Evolutionary conservation across 2,329 filamentous ascomycete species (phyloP), one percentile per base, ranked within the genome.

Genomic region (Colletotrichum lupini): DNA sequence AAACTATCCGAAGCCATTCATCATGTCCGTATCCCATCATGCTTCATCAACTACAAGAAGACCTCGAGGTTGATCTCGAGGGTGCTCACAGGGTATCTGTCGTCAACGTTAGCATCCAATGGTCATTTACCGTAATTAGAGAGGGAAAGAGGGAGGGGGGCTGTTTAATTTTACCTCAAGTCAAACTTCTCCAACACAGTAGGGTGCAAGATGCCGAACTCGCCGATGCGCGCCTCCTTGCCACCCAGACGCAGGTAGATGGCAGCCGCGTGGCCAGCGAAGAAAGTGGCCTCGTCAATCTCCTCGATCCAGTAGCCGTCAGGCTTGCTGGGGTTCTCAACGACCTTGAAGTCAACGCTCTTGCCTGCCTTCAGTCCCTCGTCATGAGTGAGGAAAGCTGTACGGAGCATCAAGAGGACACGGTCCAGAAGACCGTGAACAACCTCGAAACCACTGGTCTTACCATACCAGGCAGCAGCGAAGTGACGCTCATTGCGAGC

Each of bases 241-340:
- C 93, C 94, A 46, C 85, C 90, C 35, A 96, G 84, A 66, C 93
- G 91, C 74, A 97, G 86, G 82, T 93, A 93, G 74, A 99, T 92
- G 60, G 94, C 92, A 11, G 97, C 97, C 19, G 94, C 93, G 80
- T 98, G 95, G 55, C 96, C 97, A 53, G 91, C 87, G 85, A 99
- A 96, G 88, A 97, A 99, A 55, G 95, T 98, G 2, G 93, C 88
- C 80, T 98, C 94, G 78, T 97, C 90, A 74, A 97, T 90, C 84
- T 97, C 95, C 84, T 98, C 92, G 78, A 98, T 97, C 93, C 94
- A 98, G 86, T 99, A 99, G 24, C 92, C 92, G 78, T 94, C 89
- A 58, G 90, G 87, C 77, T 91, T 88, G 68, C 86, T 85, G 74
- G 87, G 85, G 80, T 90, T 84, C 76, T 86, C 83, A 77, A 81